Percentiles rank a stretch among this genome's conserved stretches.
phyloP scores from a whole-genome alignment of 2,329 filamentous ascomycete genomes.

The Passalora sequoiae region DNA sequence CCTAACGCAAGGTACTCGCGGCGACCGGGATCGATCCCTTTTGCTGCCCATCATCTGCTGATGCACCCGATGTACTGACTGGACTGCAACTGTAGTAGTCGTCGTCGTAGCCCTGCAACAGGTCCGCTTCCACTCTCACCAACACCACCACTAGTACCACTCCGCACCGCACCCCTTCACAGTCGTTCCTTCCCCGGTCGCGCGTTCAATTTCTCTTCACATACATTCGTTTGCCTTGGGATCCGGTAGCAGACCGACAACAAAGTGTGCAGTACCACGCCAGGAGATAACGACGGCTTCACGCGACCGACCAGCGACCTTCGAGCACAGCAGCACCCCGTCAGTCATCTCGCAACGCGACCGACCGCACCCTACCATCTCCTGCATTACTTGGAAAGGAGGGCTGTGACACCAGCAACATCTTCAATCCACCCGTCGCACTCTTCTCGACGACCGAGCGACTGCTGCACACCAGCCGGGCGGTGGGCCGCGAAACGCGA shows the following conservation, averaged over 20 bases:
- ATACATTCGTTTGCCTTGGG: slow-evolving; percentile 1
- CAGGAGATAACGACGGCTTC: slow-evolving; percentile 3
- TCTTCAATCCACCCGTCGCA: not conserved
- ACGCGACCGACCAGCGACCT: slow-evolving; percentile 9
- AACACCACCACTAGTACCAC: slow-evolving; percentile 2
- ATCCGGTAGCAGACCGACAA: no score
- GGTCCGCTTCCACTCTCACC: not conserved
- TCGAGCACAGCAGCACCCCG: not conserved
- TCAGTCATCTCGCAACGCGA: slow-evolving; percentile 8
- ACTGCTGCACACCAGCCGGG: not conserved
- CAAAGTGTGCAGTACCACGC: no score
- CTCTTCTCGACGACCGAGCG: not conserved
- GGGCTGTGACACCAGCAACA: not conserved
- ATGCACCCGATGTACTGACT: no score
- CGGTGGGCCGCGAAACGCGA: not conserved
- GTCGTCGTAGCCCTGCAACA: no score
- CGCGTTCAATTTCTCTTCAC: slow-evolving; percentile 1
- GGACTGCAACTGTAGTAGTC: no score
- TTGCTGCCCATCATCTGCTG: not conserved
- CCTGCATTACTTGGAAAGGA: not conserved
- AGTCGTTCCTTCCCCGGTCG: not conserved
- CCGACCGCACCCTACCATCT: slow-evolving; percentile 4
- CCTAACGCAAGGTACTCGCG: no score
- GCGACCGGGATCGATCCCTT: not conserved
- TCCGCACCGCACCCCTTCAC: not conserved